Conservation (phyloP, 129 eudicot genomes). For the Daucus carota region DNA sequence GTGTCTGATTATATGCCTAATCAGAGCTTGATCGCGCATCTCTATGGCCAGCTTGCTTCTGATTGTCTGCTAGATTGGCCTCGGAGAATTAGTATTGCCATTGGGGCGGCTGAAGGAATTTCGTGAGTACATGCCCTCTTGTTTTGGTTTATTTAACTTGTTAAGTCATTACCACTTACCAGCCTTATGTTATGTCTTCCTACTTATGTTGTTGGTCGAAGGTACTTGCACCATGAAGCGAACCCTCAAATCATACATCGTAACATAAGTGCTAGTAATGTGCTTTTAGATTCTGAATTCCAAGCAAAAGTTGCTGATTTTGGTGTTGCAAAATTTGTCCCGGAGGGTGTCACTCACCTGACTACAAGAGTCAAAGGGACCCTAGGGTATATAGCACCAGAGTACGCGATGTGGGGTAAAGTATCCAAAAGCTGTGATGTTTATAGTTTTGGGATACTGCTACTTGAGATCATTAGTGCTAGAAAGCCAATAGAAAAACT, state of each 20-base stretch:
- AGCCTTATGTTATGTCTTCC: no score
- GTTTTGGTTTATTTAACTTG: no score
- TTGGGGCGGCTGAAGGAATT: constrained; percentile 70
- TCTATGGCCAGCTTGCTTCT: constrained; percentile 68
- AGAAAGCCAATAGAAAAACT: constrained; percentile 68
- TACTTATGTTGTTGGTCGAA: constrained; percentile 1
- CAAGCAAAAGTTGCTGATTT: constrained; percentile 84
- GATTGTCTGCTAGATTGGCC: constrained; percentile 71
- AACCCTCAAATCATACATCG: constrained; percentile 74
- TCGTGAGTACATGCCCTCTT: constrained; percentile 39
- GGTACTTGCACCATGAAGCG: constrained; percentile 76
- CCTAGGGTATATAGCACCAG: constrained; percentile 78
- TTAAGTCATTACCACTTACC: no score
- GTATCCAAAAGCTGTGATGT: constrained; percentile 82
- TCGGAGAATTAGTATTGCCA: constrained; percentile 51
- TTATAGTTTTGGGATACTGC: constrained; percentile 65
- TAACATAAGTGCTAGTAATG: constrained; percentile 80
- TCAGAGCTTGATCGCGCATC: constrained; percentile 72
- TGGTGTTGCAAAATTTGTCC: constrained; percentile 68
- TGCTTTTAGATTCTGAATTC: constrained; percentile 58
- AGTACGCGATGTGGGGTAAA: constrained; percentile 83
- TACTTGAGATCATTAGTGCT: constrained; percentile 60
- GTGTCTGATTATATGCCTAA: constrained; percentile 87
- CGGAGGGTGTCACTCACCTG: constrained; percentile 70
- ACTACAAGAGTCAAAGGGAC: constrained; percentile 81